Evolutionary conservation across 176 grass and related monocot species (phyloP).

Genomic region (Avena eriantha): DNA sequence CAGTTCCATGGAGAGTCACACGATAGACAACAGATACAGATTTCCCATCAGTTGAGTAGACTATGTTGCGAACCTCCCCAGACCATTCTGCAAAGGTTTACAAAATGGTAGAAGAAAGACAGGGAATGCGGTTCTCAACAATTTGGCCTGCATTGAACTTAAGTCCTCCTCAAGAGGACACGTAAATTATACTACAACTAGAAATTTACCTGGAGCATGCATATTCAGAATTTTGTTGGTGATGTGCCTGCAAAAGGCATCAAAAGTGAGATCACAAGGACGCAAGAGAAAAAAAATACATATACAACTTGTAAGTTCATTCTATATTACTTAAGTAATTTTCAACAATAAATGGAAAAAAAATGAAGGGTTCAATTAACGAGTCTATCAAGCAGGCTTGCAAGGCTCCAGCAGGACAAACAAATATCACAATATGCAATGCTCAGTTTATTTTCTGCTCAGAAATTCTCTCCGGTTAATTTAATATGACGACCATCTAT

Average conservation of each 20-base stretch:
- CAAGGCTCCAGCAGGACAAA: background rate
- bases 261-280: slow-evolving; percentile 18
- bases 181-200: background rate
- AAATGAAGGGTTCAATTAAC: background rate
- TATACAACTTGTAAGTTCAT: background rate
- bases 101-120: slow-evolving; percentile 24
- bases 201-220: slow-evolving; percentile 76
- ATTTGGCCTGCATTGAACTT: slow-evolving; percentile 12
- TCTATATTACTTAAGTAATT: background rate
- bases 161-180: background rate
- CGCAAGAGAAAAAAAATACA: background rate
- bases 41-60: slow-evolving; percentile 80
- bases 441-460: background rate
- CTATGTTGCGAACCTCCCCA: slow-evolving; percentile 79
- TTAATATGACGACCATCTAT: background rate
- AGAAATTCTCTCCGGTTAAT: background rate
- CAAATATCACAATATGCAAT: background rate
- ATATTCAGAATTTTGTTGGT: slow-evolving; percentile 86
- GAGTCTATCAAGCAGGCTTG: background rate
- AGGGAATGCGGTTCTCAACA: slow-evolving; percentile 6
- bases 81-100: slow-evolving; percentile 82
- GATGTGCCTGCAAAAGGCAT: slow-evolving; percentile 77
- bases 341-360: background rate
- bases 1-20: slow-evolving; percentile 87
- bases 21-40: slow-evolving; percentile 93